Percentiles rank a stretch among this genome's conserved stretches.
Conservation (phyloP, 228 moss, liverwort and hornwort genomes). For the Sphagnum fallax region DNA sequence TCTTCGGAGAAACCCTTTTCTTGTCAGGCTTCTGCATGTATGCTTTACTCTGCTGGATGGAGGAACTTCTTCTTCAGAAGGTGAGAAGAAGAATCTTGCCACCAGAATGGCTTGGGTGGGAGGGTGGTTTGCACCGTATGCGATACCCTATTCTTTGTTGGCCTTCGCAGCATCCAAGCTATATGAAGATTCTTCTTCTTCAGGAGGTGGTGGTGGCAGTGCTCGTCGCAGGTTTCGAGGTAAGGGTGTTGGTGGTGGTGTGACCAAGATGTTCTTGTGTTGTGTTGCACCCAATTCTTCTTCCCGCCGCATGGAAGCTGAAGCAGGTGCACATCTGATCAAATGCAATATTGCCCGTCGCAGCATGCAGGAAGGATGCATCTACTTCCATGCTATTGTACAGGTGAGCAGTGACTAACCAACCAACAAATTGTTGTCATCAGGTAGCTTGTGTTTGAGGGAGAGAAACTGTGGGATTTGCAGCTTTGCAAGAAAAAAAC, state of each 20-base stretch:
- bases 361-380: slow-evolving; percentile 14
- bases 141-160: slow-evolving; percentile 34
- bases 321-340: slow-evolving; percentile 29
- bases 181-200: slow-evolving; percentile 11
- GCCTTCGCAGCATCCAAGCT: slow-evolving; percentile 25
- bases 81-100: slow-evolving; percentile 16
- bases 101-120: slow-evolving; percentile 41
- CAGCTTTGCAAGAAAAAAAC: no score
- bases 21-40: slow-evolving; percentile 43
- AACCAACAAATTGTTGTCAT: no score
- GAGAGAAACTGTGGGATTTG: no score
- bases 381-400: slow-evolving; percentile 39
- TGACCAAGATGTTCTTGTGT: slow-evolving; percentile 17
- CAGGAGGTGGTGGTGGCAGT: no score
- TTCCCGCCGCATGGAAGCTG: slow-evolving; percentile 12
- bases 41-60: slow-evolving; percentile 38
- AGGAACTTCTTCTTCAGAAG: no score
- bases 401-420: slow-evolving; percentile 14
- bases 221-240: no score
- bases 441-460: no score
- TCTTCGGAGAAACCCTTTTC: slow-evolving; percentile 38
- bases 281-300: slow-evolving; percentile 14
- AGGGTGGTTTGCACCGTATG: slow-evolving; percentile 46
- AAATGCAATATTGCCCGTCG: slow-evolving; percentile 33
- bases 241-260: slow-evolving; percentile 10